Conservation (phyloP, 495 filamentous ascomycete species). For the Penicillium bovifimosum region DNA sequence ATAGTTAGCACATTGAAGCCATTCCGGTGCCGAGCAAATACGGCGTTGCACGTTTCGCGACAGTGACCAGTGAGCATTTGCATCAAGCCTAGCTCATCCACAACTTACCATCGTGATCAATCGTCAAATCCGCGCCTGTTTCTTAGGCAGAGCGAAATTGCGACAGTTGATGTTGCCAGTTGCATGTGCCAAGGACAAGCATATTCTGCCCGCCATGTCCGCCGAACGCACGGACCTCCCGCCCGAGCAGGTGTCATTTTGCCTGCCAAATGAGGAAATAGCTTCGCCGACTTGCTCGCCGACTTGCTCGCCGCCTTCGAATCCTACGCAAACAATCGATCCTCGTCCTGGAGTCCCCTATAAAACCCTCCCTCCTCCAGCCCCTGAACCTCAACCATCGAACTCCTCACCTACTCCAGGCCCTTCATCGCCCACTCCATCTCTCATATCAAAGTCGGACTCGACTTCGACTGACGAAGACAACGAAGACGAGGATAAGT, state of each 20-base stretch:
- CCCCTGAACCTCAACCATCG: background rate
- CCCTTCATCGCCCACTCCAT: background rate
- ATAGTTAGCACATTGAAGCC: constrained; percentile 6
- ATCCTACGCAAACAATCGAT: too few species aligned
- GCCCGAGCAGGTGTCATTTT: background rate
- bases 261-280: background rate
- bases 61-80: background rate
- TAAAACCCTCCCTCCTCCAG: background rate
- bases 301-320: background rate
- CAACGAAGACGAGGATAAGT: background rate
- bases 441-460: background rate
- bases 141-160: background rate
- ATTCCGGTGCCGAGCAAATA: constrained; percentile 7
- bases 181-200: background rate
- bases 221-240: constrained; percentile 18
- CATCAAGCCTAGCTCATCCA: background rate
- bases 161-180: background rate
- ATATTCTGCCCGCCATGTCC: constrained; percentile 25
- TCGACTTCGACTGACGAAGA: background rate
- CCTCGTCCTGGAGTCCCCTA: background rate
- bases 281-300: background rate
- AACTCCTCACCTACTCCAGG: background rate
- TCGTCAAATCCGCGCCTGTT: background rate
- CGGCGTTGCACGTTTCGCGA: background rate
- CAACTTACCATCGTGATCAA: constrained; percentile 19